Evolutionary conservation across 768 basidiomycete genomes (phyloP).

Genomic region (Leucogyrophana mollusca): DNA sequence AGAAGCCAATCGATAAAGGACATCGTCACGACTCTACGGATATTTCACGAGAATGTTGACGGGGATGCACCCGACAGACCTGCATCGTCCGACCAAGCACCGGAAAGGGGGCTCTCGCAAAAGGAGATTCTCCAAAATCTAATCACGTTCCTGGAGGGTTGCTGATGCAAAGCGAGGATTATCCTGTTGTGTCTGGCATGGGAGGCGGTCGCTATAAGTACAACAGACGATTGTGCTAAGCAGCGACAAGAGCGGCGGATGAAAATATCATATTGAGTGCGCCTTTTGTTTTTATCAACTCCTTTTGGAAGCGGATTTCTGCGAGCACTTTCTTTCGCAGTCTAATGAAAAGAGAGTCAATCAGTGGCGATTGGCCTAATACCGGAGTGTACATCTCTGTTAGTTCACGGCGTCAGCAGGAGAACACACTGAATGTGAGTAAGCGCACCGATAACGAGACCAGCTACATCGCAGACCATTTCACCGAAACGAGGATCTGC

Average conservation of each 20-base stretch:
- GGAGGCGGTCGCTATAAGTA: too few species aligned
- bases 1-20: slow-evolving; percentile 69
- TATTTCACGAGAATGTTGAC: slow-evolving; percentile 74
- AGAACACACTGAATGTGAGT: neutral
- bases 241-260: slow-evolving; percentile 41
- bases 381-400: slow-evolving; percentile 90
- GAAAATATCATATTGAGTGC: slow-evolving; percentile 90
- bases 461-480: slow-evolving; percentile 77
- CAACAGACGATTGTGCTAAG: slow-evolving; percentile 3
- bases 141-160: slow-evolving; percentile 55
- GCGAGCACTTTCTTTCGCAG: slow-evolving; percentile 81
- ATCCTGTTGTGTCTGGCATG: too few species aligned
- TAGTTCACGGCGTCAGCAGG: slow-evolving; percentile 6
- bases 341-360: slow-evolving; percentile 82
- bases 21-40: slow-evolving; percentile 66
- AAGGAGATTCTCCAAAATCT: slow-evolving; percentile 69
- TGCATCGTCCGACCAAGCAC: slow-evolving; percentile 21
- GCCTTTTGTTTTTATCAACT: slow-evolving; percentile 78
- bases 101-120: slow-evolving; percentile 47
- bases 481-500: slow-evolving; percentile 92
- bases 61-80: slow-evolving; percentile 38
- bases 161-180: slow-evolving; percentile 8
- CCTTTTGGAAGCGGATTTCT: slow-evolving; percentile 87
- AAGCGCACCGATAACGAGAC: slow-evolving; percentile 77
- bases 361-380: slow-evolving; percentile 90